Base-by-base conservation (phyloP, 495 filamentous ascomycete species). In the Thozetella sp. region DNA sequence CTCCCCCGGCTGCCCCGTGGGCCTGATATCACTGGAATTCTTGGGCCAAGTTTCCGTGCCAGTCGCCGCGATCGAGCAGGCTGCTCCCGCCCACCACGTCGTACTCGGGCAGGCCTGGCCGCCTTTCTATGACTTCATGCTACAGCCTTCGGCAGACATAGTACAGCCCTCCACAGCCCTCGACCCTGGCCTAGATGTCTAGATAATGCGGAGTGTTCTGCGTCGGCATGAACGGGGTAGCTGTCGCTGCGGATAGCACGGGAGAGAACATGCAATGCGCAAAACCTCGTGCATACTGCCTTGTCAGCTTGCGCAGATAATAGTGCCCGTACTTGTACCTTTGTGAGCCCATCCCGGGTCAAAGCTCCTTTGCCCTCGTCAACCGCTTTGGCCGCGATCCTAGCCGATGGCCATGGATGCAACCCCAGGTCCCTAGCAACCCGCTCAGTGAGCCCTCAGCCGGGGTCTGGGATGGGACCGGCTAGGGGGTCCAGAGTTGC, bases 391-490 rank as follows among this genome's bases (percentile, higher is more conserved):
- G n/a, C 43, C 20, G 6, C 20, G 43, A 48, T 48, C 43, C 20
- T 9, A 6, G 30, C 30, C 30, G 30, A 10, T 13, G 43, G 43
- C n/a, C 43, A 15, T 20, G 43, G 11, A 48, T 48, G 43, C 43
- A 48, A 48, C 43, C 43, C 43, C 3, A 48, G n/a, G 43, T 9
- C 43, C 43, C 43, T n/a, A 48, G 43, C 43, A 48, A 48, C 43
- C 43, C 43, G 6, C 43, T 20, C 4, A 3, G n/a, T 4, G 4
- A 4, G 20, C 4, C 43, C 11, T 20, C 11, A 6, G 15, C 43
- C 12, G 6, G 43, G 43, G 43, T 48, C n/a, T 48, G 43, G 43
- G n/a, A n/a, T 19, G 43, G 4, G n/a, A n/a, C n/a, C 43, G 43
- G 43, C n/a, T 10, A 4, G 43, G 20, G 43, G 43, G 43, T n/a